Conservation (phyloP, 2,329 filamentous ascomycete species). For the Lachnellula subtilissima region DNA sequence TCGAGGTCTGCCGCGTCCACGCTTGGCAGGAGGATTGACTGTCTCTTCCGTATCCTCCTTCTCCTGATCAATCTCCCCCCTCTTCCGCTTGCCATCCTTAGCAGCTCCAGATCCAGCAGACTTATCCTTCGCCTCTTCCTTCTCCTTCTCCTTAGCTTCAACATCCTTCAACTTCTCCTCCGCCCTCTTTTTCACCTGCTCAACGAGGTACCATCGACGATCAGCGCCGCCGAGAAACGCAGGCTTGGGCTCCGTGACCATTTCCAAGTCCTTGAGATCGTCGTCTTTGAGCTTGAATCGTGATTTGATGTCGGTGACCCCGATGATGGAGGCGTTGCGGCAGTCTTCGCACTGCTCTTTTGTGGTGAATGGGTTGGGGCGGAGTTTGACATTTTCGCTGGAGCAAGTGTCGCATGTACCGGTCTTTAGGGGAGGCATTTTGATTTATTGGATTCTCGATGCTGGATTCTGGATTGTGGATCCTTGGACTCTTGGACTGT, state of each 20-base stretch:
- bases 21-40: slow-evolving; percentile 38
- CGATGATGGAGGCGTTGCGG: slow-evolving; percentile 7
- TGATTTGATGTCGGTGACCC: slow-evolving; percentile 1
- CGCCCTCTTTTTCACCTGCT: slow-evolving; percentile 5
- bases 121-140: slow-evolving; percentile 3
- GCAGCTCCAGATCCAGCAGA: neutral
- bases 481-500: too few relatives aligned
- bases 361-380: slow-evolving; percentile 10
- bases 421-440: neutral
- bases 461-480: too few relatives aligned
- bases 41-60: slow-evolving; percentile 63
- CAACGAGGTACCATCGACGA: slow-evolving; percentile 9
- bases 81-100: slow-evolving; percentile 4
- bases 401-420: slow-evolving; percentile 8
- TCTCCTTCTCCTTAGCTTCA: slow-evolving; percentile 3
- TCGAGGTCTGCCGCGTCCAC: neutral
- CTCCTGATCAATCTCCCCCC: slow-evolving; percentile 28
- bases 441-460: neutral
- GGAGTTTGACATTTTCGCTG: slow-evolving; percentile 5
- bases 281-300: slow-evolving; percentile 10
- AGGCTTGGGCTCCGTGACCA: slow-evolving; percentile 6
- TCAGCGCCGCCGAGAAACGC: slow-evolving; percentile 8
- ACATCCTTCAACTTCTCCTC: neutral
- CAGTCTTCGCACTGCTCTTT: slow-evolving; percentile 10
- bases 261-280: slow-evolving; percentile 4